phyloP scores from a whole-genome alignment of 2,329 filamentous ascomycete species.

The Colletotrichum sp. region DNA sequence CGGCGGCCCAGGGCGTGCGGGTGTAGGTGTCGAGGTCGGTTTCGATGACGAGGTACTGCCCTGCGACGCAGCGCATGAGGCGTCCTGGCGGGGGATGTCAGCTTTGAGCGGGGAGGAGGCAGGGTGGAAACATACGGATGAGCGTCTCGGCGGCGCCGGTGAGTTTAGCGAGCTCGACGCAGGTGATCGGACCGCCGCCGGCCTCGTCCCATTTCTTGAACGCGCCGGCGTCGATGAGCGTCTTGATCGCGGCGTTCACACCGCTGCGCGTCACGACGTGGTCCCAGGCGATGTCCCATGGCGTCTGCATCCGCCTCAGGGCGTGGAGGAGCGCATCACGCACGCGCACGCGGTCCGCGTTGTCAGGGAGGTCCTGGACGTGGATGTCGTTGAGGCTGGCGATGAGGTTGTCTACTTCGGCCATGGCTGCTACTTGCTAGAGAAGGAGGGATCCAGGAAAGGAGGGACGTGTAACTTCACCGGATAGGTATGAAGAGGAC shows the following conservation, averaged over 20 bases:
- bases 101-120: not conserved
- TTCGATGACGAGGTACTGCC: conserved; percentile 38
- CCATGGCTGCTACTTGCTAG: conserved; percentile 15
- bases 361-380: conserved; percentile 31
- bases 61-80: conserved; percentile 38
- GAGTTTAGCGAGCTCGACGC: conserved; percentile 34
- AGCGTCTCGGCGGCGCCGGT: conserved; percentile 35
- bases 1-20: conserved; percentile 35
- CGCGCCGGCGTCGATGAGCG: conserved; percentile 40
- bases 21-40: conserved; percentile 36
- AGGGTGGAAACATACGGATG: conserved; percentile 27
- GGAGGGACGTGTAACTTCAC: not conserved
- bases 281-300: conserved; percentile 43
- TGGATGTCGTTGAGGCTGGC: conserved; percentile 28
- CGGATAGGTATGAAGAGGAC: not conserved
- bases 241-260: conserved; percentile 38
- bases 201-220: conserved; percentile 38
- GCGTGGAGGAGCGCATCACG: conserved; percentile 35
- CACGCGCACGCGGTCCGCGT: conserved; percentile 35
- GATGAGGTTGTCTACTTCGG: conserved; percentile 29
- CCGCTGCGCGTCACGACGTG: conserved; percentile 37
- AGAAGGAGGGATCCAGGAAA: not conserved
- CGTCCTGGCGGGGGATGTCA: conserved; percentile 26
- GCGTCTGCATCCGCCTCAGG: conserved; percentile 35
- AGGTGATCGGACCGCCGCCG: conserved; percentile 32